Percentiles rank a stretch among this genome's conserved stretches.
phyloP scores from a whole-genome alignment of 106 monocot genomes.

The Cymbidium sinense region DNA sequence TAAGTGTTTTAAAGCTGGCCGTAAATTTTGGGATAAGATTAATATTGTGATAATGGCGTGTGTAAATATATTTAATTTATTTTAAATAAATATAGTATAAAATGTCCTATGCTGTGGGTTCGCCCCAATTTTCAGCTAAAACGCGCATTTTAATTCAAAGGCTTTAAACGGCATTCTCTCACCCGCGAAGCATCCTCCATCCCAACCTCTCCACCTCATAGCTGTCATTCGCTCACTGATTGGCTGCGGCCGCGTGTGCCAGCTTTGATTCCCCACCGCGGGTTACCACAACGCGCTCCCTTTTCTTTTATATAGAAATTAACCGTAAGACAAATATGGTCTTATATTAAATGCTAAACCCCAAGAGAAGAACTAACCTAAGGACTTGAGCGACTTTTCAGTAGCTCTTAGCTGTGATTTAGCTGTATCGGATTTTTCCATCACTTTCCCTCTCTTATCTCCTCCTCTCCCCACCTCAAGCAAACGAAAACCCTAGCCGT shows the following conservation, averaged over 20 bases:
- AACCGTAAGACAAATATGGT: not conserved
- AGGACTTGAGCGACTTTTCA: not conserved
- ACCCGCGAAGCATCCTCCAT: not conserved
- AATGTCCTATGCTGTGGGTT: too few species aligned
- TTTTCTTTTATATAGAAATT: not conserved
- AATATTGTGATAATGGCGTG: too few species aligned
- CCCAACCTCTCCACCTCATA: not conserved
- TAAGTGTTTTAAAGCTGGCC: too few species aligned
- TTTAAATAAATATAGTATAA: too few species aligned
- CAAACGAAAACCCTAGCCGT: slow-evolving; percentile 5
- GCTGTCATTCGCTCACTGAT: not conserved
- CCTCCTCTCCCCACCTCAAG: not conserved
- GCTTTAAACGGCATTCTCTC: too few species aligned
- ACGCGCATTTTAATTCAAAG: too few species aligned
- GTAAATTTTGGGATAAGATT: too few species aligned
- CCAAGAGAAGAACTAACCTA: not conserved
- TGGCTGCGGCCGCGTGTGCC: not conserved
- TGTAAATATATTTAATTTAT: too few species aligned
- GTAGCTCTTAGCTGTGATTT: slow-evolving; percentile 38
- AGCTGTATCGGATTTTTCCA: slow-evolving; percentile 23
- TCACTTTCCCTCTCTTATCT: not conserved
- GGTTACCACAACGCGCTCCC: not conserved
- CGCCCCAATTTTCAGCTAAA: too few species aligned
- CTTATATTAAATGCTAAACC: not conserved
- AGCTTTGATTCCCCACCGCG: not conserved